Evolutionary conservation across 169 alveolate genomes (phyloP).

Genomic region (Cryptosporidium bovis): DNA sequence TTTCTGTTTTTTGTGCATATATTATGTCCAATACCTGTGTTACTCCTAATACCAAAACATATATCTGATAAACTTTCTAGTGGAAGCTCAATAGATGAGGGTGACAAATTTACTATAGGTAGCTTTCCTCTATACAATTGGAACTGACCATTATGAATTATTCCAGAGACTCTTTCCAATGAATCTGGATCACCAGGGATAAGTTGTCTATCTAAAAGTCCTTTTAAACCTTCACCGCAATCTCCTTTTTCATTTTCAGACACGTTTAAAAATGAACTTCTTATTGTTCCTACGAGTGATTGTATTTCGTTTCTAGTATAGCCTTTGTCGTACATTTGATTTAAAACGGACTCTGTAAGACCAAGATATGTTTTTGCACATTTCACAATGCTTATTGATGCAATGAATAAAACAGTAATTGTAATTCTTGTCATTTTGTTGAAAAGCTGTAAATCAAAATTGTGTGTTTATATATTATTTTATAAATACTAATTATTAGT

Average conservation of each 20-base stretch:
- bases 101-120: slow-evolving; percentile 37
- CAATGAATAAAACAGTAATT: slow-evolving; percentile 8
- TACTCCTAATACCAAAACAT: slow-evolving; percentile 68
- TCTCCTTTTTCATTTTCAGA: slow-evolving; percentile 27
- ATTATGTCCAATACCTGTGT: slow-evolving; percentile 56
- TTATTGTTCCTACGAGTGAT: slow-evolving; percentile 67
- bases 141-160: slow-evolving; percentile 46
- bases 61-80: slow-evolving; percentile 30
- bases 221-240: slow-evolving; percentile 71
- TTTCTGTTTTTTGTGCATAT: slow-evolving; percentile 48
- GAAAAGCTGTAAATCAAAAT: too few relatives aligned
- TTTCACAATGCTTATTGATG: slow-evolving; percentile 21
- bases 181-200: slow-evolving; percentile 74
- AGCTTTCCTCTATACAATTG: slow-evolving; percentile 56
- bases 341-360: slow-evolving; percentile 48
- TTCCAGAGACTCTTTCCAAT: slow-evolving; percentile 66
- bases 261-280: slow-evolving; percentile 57
- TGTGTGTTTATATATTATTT: too few relatives aligned
- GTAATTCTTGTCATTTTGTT: slow-evolving; percentile 47
- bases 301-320: slow-evolving; percentile 58
- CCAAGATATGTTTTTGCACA: slow-evolving; percentile 67
- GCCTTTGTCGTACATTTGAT: slow-evolving; percentile 39
- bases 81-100: slow-evolving; percentile 57
- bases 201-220: slow-evolving; percentile 59
- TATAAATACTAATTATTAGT: too few relatives aligned